phyloP scores from a whole-genome alignment of 192 early-diverging fungal genomes.

The Podila epigama region DNA sequence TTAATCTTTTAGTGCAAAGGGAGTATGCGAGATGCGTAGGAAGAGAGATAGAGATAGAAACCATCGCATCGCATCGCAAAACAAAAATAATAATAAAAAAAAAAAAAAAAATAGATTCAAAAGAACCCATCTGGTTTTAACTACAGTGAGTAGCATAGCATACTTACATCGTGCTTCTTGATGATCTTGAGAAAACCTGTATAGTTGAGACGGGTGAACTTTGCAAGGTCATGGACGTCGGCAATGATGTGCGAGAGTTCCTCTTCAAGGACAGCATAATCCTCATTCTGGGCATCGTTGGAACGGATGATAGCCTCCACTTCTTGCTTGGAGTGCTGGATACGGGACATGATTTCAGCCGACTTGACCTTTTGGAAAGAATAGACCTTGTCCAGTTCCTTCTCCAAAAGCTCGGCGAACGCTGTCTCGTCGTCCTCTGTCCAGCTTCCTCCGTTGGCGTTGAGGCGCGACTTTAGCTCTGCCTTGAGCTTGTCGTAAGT shows the following conservation, averaged over 20 bases:
- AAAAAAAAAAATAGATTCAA: background rate
- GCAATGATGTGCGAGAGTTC: conserved; percentile 80
- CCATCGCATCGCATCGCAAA: background rate
- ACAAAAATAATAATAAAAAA: background rate
- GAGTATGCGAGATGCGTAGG: no score
- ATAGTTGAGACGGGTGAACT: conserved; percentile 85
- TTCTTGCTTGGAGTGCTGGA: conserved; percentile 71
- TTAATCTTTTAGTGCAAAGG: no score
- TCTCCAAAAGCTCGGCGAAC: conserved; percentile 86
- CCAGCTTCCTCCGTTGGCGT: conserved; percentile 61
- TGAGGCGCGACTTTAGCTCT: conserved; percentile 73
- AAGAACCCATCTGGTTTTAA: background rate
- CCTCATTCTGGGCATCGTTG: conserved; percentile 59
- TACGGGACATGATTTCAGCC: conserved; percentile 75
- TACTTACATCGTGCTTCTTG: conserved; percentile 96
- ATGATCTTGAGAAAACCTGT: conserved; percentile 93
- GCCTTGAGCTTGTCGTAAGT: conserved; percentile 88
- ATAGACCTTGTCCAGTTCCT: conserved; percentile 92
- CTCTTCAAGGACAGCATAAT: conserved; percentile 70
- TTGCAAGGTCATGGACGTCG: conserved; percentile 85
- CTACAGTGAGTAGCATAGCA: no score
- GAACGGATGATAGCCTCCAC: conserved; percentile 67
- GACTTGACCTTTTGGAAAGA: conserved; percentile 79
- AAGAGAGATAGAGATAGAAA: no score
- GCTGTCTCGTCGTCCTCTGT: conserved; percentile 83